phyloP scores from a whole-genome alignment of 1,284 basidiomycete species.

The Albatrellus sp. region DNA sequence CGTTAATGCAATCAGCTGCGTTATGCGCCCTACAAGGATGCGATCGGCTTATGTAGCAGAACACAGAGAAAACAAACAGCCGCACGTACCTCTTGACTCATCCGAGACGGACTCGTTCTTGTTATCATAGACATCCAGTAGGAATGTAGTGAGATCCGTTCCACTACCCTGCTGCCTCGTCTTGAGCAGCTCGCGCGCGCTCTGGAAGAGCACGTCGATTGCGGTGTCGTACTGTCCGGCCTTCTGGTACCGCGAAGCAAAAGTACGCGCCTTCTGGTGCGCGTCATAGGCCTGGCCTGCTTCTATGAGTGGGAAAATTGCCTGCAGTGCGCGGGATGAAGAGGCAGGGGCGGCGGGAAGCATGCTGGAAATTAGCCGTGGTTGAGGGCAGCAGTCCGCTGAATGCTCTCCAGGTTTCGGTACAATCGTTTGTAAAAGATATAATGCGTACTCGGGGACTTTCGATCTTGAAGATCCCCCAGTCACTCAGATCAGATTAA shows the following conservation, averaged over 20 bases:
- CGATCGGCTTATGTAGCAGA: slow-evolving; percentile 3
- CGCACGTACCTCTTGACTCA: slow-evolving; percentile 59
- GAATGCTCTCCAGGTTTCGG: too few species aligned
- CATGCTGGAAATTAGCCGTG: slow-evolving; percentile 4
- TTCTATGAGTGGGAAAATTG: slow-evolving; percentile 64
- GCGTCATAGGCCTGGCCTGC: slow-evolving; percentile 74
- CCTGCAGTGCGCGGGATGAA: slow-evolving; percentile 54
- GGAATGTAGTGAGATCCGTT: slow-evolving; percentile 65
- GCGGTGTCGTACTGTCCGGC: slow-evolving; percentile 71
- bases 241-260: slow-evolving; percentile 76
- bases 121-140: slow-evolving; percentile 72
- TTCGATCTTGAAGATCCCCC: too few species aligned
- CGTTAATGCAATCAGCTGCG: slow-evolving; percentile 71
- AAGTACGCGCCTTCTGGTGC: slow-evolving; percentile 91
- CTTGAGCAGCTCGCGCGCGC: slow-evolving; percentile 76
- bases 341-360: slow-evolving; percentile 20
- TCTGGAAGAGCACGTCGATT: slow-evolving; percentile 81
- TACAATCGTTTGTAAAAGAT: too few species aligned
- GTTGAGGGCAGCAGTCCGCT: not conserved
- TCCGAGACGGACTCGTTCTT: slow-evolving; percentile 58
- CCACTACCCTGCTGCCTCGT: slow-evolving; percentile 80
- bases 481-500: too few species aligned
- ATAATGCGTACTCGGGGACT: too few species aligned
- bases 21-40: slow-evolving; percentile 47
- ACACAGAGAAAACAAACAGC: not conserved